Conservation (phyloP, 2,329 filamentous ascomycete genomes). For the Dothistroma septosporum region DNA sequence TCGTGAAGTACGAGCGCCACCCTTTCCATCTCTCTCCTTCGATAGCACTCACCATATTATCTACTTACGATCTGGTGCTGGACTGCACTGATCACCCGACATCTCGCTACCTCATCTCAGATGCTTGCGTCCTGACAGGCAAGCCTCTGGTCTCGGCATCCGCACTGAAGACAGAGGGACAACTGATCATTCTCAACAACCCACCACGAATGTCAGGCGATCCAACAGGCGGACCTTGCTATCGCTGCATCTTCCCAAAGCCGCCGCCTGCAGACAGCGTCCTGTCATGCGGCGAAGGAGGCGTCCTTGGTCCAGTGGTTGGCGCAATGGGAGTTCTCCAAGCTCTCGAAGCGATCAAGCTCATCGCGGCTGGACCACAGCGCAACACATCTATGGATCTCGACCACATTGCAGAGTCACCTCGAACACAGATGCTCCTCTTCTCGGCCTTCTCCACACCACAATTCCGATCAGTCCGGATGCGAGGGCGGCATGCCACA, state of each 20-base stretch:
- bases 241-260: slow-evolving; percentile 85
- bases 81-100: slow-evolving; percentile 95
- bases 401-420: slow-evolving; percentile 23
- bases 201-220: slow-evolving; percentile 62
- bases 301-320: slow-evolving; percentile 87
- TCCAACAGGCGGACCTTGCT: slow-evolving; percentile 70
- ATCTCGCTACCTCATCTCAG: slow-evolving; percentile 87
- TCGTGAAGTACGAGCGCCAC: slow-evolving; percentile 61
- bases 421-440: slow-evolving; percentile 45
- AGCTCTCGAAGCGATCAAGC: slow-evolving; percentile 79
- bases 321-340: slow-evolving; percentile 91
- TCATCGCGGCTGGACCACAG: slow-evolving; percentile 55
- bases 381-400: slow-evolving; percentile 13
- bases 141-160: slow-evolving; percentile 86
- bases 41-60: slow-evolving; percentile 64
- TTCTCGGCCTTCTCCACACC: slow-evolving; percentile 53
- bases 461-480: slow-evolving; percentile 68
- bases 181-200: slow-evolving; percentile 82
- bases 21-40: slow-evolving; percentile 61
- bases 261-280: slow-evolving; percentile 81
- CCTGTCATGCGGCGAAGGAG: slow-evolving; percentile 84
- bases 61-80: slow-evolving; percentile 74
- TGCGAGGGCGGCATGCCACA: slow-evolving; percentile 63
- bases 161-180: slow-evolving; percentile 81
- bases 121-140: slow-evolving; percentile 73